Evolutionary conservation across 495 filamentous ascomycete genomes (phyloP).

Genomic region (Penicillium psychrofluorescens): DNA sequence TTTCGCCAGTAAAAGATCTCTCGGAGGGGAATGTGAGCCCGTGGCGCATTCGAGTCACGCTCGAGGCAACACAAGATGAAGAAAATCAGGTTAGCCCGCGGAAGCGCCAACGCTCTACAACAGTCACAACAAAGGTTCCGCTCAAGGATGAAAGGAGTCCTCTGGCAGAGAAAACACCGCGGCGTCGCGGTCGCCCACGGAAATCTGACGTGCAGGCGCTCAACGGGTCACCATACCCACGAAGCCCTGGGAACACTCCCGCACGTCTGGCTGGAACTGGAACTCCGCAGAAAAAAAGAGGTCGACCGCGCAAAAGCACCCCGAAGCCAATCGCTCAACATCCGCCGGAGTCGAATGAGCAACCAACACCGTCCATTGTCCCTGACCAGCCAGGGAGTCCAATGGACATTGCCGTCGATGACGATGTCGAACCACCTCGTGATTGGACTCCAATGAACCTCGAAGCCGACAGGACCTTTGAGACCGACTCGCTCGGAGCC

Average conservation of each 20-base stretch:
- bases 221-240: constrained; percentile 27
- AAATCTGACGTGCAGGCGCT: constrained; percentile 28
- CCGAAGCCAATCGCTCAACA: constrained; percentile 11
- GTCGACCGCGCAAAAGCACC: constrained; percentile 32
- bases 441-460: constrained; percentile 23
- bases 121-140: constrained; percentile 46
- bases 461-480: constrained; percentile 16
- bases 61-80: constrained; percentile 50
- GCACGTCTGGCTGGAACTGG: constrained; percentile 4
- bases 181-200: constrained; percentile 36
- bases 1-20: constrained; percentile 30
- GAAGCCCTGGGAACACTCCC: constrained; percentile 18
- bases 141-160: constrained; percentile 39
- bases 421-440: constrained; percentile 6
- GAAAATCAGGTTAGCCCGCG: constrained; percentile 25
- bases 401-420: constrained; percentile 13
- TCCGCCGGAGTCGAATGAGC: constrained; percentile 7
- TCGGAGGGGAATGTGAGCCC: constrained; percentile 39
- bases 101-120: constrained; percentile 31
- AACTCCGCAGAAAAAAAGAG: constrained; percentile 25
- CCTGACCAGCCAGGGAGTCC: constrained; percentile 12
- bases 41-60: constrained; percentile 52
- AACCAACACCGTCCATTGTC: constrained; percentile 8
- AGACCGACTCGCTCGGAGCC: constrained; percentile 18
- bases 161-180: constrained; percentile 25